Evolutionary conservation across 2,329 filamentous ascomycete species (phyloP).

Genomic region (Fusarium globosum): DNA sequence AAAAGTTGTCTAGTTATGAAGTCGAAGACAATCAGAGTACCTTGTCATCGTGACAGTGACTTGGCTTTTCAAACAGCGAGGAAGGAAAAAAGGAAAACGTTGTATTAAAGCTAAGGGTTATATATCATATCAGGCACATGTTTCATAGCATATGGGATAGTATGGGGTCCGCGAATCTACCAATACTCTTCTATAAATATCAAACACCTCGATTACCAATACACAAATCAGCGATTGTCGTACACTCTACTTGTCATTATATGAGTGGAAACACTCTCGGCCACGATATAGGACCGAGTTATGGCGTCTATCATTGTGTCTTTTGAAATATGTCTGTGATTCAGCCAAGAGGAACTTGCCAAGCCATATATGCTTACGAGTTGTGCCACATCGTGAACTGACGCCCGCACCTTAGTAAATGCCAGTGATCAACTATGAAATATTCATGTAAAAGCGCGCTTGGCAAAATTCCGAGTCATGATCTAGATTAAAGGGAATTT

Average conservation of each 20-base stretch:
- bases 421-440: not conserved
- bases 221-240: not conserved
- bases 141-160: not conserved
- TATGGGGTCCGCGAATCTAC: not conserved
- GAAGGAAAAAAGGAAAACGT: not conserved
- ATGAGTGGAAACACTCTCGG: not conserved
- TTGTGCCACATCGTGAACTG: not conserved
- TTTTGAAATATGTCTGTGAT: not conserved
- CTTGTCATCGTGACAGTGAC: not conserved
- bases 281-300: not conserved
- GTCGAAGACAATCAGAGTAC: not conserved
- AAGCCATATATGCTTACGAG: not conserved
- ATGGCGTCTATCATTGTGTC: not conserved
- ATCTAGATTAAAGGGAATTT: not conserved
- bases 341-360: not conserved
- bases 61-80: not conserved
- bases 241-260: not conserved
- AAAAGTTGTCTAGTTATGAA: not conserved
- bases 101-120: not conserved
- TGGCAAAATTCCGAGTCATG: not conserved
- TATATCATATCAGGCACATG: not conserved
- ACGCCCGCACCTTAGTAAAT: not conserved
- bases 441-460: not conserved
- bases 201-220: not conserved
- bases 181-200: not conserved